Base-by-base conservation (phyloP, 140 eudicot genomes). In the Oenanthe javanica region DNA sequence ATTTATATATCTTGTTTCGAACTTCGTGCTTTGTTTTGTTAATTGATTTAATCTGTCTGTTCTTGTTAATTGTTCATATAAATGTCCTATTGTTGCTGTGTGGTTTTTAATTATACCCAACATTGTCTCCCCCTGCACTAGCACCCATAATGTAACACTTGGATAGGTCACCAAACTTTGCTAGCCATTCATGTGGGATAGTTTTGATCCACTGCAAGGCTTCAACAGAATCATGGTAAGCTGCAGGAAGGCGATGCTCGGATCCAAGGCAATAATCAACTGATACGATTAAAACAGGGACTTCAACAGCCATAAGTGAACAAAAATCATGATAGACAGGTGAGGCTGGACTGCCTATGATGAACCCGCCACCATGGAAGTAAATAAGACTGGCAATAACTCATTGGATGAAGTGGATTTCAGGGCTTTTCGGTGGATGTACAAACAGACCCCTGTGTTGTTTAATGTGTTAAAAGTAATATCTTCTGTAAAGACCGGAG, bases 171-270 rank as follows among this genome's bases (percentile, higher is more conserved):
- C 16, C 61, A 23, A 21, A 75, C 2, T 48, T 49, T 12, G 78
- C 13, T 43, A 72, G 2, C 76, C 76, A 72, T 19, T 72, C 76
- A 43, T 72, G 50, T 0, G 49, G 49, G 51, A 9, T 27, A 15
- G 61, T 75, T 48, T 75, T 75, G 61, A 75, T 47, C 49, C 38
- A 75, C 40, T 75, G 78, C 78, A 75, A 0, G 10, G 42, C 61
- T 6, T 48, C 63, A 1, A 23, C 40, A 7, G 31, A 47, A 11
- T 75, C 78, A 23, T 23, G 36, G 43, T 75, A 75, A 19, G 57
- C 40, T 47, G 59, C 63, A 19, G 78, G 78, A 1, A 75, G 78
- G 16, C 63, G 78, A 51, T 75, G 78, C 78, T 75, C 78, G 15
- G 61, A 61, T 12, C 42, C 78, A 10, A 75, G 78, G 25, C 78